Evolutionary conservation across 495 filamentous ascomycete genomes (phyloP), one percentile per base, ranked within the genome.

Genomic region (Penicillium steckii): DNA sequence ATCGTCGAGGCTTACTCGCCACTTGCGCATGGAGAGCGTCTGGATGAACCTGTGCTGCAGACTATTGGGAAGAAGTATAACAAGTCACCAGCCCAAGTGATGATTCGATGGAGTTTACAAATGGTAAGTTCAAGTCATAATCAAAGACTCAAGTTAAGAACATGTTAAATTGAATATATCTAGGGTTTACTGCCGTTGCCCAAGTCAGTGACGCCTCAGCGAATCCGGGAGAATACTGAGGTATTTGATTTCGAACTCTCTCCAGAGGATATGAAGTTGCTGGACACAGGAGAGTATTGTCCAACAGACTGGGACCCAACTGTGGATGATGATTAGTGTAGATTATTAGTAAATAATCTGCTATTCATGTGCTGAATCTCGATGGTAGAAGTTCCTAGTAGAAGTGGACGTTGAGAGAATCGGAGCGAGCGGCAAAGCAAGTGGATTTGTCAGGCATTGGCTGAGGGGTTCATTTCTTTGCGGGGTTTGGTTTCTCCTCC

Each of bases 21-120:
- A 7, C 70, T 96, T 40, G 85, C 90, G 3, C 79, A 87, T 60
- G 85, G 81, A 3, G 68, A 78, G 52, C 73, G 85, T 44, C 78
- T 84, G 53, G 73, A 80, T 0, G 89, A 94, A 53, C 74, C 76
- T 12, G 56, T 78, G 9, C 60, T 92, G 52, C 64, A 72, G 40
- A 61, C 66, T 26, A 58, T 94, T 50, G 80, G 81, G 9, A 74
- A 83, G 68, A 90, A 91, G 71, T 77, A 93, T 64, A 73, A 76
- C 3, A 91, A 89, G 73, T 84, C 83, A 3, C 76, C 83, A 50
- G 85, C 88, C 2, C 91, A 96, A 76, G 76, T 96, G 13, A 69
- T 96, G 60, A 62, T 96, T 19, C 77, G 89, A 42, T 95, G 91
- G 91, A 88, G 87, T 57, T 67, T 96, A 65, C 89, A 95, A 68